Evolutionary conservation across 495 filamentous ascomycete genomes (phyloP), one percentile per base, ranked within the genome.

Genomic region (Letharia columbiana): DNA sequence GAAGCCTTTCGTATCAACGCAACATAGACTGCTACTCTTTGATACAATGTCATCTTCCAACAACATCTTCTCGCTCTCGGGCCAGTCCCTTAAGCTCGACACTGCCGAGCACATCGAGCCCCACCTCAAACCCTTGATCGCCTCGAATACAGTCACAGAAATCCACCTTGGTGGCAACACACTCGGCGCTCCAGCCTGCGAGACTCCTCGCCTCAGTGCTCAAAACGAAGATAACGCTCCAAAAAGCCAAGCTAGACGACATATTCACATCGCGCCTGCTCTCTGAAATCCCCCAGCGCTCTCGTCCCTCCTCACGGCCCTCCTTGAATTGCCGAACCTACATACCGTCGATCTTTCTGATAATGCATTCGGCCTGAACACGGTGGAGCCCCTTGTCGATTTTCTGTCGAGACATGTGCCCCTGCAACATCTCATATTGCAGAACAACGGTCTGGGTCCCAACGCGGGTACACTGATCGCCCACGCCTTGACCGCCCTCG

Each of bases 361-460:
- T 77, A 98, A 98, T 76, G 94, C 94, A 52, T 98, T 98, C 73
- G 94, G 94, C 62, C 86, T 96, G 60, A 96, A 96, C 75, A 95
- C 90, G 17, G 87, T 89, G 73, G 88, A 87, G 39, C 88, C 89
- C n/a, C 84, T 93, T 33, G 86, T 92, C 63, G 87, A 90, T 50
- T 98, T 97, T 79, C 85, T 98, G 58, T 86, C 89, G 37, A 81
- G 83, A 39, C 92, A 96, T 74, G 84, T 88, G 28, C 92, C 94
- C 12, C 86, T 98, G 18, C 90, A 89, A 72, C 90, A 96, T 76
- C 83, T 98, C 18, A 89, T 94, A 75, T 84, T 98, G 64, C 96
- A 96, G 80, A 98, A 98, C 80, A 98, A 98, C 76, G 94, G 94
- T n/a, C 83, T 98, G 13, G 94, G 94, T 20, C 94, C 94, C 42